Conservation (phyloP, 768 basidiomycete genomes). For the Lyophyllum decastes region DNA sequence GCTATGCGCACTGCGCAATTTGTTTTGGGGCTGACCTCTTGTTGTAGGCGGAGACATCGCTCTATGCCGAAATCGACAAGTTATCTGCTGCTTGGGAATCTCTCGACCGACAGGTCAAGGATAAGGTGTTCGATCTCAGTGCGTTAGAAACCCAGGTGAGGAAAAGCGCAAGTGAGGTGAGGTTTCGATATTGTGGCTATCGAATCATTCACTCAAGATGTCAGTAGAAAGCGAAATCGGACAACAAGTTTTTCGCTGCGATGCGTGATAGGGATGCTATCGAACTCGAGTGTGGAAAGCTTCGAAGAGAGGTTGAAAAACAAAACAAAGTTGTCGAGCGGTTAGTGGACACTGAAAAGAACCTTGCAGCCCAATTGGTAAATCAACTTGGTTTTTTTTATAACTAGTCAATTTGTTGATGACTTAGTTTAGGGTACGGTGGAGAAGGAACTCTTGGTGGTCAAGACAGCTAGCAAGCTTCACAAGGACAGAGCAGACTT, state of each 20-base stretch:
- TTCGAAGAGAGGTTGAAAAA: constrained; percentile 49
- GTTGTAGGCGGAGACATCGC: constrained; percentile 64
- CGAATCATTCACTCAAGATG: background rate
- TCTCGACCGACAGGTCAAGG: constrained; percentile 77
- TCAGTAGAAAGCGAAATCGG: constrained; percentile 87
- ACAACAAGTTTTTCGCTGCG: constrained; percentile 90
- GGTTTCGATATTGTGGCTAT: constrained; percentile 34
- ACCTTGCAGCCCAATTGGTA: constrained; percentile 60
- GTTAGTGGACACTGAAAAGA: constrained; percentile 63
- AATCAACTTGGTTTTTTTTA: constrained; percentile 19
- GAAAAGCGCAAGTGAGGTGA: constrained; percentile 70
- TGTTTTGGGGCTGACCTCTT: constrained; percentile 8
- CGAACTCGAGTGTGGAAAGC: constrained; percentile 72
- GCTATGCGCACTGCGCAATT: constrained; percentile 18
- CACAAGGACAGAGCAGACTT: constrained; percentile 24
- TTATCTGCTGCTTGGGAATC: constrained; percentile 86
- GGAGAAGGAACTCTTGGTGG: constrained; percentile 44
- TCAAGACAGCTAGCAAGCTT: constrained; percentile 29
- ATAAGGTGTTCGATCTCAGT: constrained; percentile 83
- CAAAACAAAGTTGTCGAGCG: constrained; percentile 62
- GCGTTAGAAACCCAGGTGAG: constrained; percentile 71
- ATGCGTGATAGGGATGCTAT: constrained; percentile 89
- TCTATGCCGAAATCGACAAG: constrained; percentile 85
- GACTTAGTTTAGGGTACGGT: constrained; percentile 32
- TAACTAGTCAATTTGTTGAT: background rate